phyloP scores from a whole-genome alignment of 768 basidiomycete genomes.

The Lenzites betulinus region DNA sequence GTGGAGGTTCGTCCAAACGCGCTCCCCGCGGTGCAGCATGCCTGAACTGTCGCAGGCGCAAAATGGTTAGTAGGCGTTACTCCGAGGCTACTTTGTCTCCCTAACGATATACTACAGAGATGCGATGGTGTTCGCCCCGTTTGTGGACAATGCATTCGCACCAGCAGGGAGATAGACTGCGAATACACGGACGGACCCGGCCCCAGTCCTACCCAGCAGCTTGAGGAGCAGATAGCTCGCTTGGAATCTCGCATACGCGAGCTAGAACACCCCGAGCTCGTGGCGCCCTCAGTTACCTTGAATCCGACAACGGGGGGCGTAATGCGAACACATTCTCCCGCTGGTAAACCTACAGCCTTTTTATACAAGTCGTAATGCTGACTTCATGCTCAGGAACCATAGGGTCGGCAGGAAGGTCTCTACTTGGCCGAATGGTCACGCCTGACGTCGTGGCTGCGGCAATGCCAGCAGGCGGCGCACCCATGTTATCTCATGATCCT shows the following conservation, averaged over 20 bases:
- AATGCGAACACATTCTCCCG: background rate
- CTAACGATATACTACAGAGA: constrained; percentile 43
- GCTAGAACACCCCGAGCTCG: constrained; percentile 27
- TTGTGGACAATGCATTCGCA: constrained; percentile 64
- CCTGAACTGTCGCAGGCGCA: constrained; percentile 30
- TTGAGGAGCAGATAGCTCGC: constrained; percentile 62
- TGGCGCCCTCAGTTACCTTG: constrained; percentile 14
- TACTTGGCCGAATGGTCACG: constrained; percentile 8
- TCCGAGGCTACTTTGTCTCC: background rate
- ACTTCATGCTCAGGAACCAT: background rate
- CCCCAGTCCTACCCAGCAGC: constrained; percentile 58
- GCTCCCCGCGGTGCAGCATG: constrained; percentile 32
- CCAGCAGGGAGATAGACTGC: constrained; percentile 56
- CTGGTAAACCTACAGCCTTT: background rate
- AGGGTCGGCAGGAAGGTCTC: constrained; percentile 1
- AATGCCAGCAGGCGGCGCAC: background rate
- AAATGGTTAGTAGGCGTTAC: constrained; percentile 23
- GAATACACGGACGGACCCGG: constrained; percentile 70
- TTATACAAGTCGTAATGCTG: background rate
- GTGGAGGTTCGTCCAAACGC: constrained; percentile 16
- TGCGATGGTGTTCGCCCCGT: constrained; percentile 67
- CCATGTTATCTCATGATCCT: constrained; percentile 14
- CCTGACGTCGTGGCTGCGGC: constrained; percentile 1
- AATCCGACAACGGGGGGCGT: constrained; percentile 6
- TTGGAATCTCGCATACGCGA: constrained; percentile 53